phyloP scores from a whole-genome alignment of 1,139 yeast genomes.

The Taphrina deformans region DNA sequence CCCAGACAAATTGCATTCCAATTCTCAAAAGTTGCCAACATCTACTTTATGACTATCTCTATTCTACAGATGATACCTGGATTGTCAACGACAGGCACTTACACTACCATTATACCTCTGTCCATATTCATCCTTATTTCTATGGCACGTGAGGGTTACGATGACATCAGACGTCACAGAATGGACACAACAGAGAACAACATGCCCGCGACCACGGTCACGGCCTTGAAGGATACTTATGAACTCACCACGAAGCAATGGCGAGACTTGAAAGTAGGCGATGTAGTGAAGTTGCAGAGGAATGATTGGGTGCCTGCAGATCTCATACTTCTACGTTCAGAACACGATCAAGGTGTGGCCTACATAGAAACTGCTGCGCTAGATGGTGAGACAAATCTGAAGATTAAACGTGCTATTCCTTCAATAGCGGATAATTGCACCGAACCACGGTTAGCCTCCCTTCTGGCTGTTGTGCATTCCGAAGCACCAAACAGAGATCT shows the following conservation, averaged over 20 bases:
- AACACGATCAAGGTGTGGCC: slow-evolving; percentile 67
- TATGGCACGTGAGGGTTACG: slow-evolving; percentile 88
- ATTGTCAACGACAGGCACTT: slow-evolving; percentile 98
- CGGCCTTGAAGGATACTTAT: slow-evolving; percentile 15
- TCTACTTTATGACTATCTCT: slow-evolving; percentile 54
- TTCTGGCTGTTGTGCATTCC: slow-evolving; percentile 55
- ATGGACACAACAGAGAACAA: slow-evolving; percentile 84
- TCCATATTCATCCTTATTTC: slow-evolving; percentile 85
- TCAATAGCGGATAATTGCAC: slow-evolving; percentile 57
- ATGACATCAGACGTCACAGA: slow-evolving; percentile 83
- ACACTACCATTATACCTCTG: slow-evolving; percentile 87
- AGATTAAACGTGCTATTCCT: slow-evolving; percentile 66
- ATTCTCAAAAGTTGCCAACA: slow-evolving; percentile 85
- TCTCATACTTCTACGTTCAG: slow-evolving; percentile 65
- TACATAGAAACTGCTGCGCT: slow-evolving; percentile 94
- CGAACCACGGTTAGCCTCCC: slow-evolving; percentile 54
- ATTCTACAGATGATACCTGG: slow-evolving; percentile 93
- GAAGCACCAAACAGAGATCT: slow-evolving; percentile 92
- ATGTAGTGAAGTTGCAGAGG: slow-evolving; percentile 66
- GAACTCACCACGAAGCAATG: slow-evolving; percentile 48
- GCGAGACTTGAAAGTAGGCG: slow-evolving; percentile 83
- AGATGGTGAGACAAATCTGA: slow-evolving; percentile 94
- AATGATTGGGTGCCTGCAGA: slow-evolving; percentile 97
- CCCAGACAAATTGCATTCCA: slow-evolving; percentile 90
- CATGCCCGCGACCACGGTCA: slow-evolving; percentile 53